These are phyloP conservation scores for Cyberlindnera nakhonratchasimensis DNA, from an alignment of 805 yeast species.

Conservation along the genomic window DNA sequence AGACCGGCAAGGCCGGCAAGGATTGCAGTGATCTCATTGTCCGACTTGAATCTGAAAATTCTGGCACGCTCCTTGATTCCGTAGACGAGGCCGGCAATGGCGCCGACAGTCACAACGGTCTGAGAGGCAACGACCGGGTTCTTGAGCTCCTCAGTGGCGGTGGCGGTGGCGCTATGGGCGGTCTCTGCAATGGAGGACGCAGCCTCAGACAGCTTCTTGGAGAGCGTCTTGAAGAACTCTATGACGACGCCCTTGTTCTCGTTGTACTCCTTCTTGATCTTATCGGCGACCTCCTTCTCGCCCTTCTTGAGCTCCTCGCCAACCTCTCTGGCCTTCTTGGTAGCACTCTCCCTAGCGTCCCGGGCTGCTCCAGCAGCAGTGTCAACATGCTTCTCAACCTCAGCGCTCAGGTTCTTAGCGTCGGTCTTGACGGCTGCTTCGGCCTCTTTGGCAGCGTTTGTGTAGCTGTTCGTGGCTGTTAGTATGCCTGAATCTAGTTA, in stretches of 20 bases:
- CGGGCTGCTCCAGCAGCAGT: slow-evolving; percentile 15
- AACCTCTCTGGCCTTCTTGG: slow-evolving; percentile 26
- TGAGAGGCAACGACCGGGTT: slow-evolving; percentile 63
- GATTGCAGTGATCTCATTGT: slow-evolving; percentile 45
- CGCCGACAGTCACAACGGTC: slow-evolving; percentile 45
- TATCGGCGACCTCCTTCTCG: slow-evolving; percentile 33
- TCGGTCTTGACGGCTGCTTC: slow-evolving; percentile 18
- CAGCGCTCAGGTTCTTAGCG: slow-evolving; percentile 15
- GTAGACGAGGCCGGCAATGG: slow-evolving; percentile 44
- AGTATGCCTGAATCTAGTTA: slow-evolving; percentile 1
- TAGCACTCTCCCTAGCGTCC: slow-evolving; percentile 20
- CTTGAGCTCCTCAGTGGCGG: slow-evolving; percentile 42
- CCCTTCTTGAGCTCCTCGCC: slow-evolving; percentile 29
- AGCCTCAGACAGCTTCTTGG: slow-evolving; percentile 23
- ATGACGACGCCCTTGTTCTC: slow-evolving; percentile 29
- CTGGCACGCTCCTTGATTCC: slow-evolving; percentile 50
- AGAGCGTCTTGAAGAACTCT: slow-evolving; percentile 20
- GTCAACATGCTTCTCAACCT: slow-evolving; percentile 9
- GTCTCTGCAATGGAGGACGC: slow-evolving; percentile 21
- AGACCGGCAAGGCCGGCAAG: slow-evolving; percentile 53
- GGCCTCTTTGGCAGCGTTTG: slow-evolving; percentile 22
- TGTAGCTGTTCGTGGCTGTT: slow-evolving; percentile 13
- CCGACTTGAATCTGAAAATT: slow-evolving; percentile 41
- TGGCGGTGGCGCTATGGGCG: slow-evolving; percentile 21
- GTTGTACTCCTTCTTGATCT: slow-evolving; percentile 31